Evolutionary conservation across 2,329 filamentous ascomycete genomes (phyloP).

Genomic region (Aureobasidium subglaciale): DNA sequence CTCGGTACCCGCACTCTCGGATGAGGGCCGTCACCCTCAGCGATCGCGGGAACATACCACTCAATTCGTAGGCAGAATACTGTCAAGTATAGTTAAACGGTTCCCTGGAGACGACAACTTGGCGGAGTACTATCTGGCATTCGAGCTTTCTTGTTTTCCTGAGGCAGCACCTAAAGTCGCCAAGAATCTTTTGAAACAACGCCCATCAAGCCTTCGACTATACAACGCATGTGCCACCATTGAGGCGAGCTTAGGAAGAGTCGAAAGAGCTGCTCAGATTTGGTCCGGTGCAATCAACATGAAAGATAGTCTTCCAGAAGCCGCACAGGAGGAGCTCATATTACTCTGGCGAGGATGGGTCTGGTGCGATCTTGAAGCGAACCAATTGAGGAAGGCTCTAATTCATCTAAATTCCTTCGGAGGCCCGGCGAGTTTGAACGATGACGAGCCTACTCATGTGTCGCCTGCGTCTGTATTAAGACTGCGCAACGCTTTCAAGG

Average conservation of each 20-base stretch:
- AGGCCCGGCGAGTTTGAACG: neutral
- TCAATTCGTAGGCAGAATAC: slow-evolving; percentile 37
- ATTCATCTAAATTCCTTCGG: slow-evolving; percentile 29
- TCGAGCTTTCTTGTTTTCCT: slow-evolving; percentile 52
- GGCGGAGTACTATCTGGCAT: slow-evolving; percentile 62
- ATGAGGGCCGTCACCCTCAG: neutral
- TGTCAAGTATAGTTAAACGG: slow-evolving; percentile 51
- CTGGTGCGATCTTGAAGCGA: slow-evolving; percentile 56
- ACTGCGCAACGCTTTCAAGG: slow-evolving; percentile 34
- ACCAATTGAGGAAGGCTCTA: slow-evolving; percentile 29
- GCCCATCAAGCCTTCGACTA: slow-evolving; percentile 56
- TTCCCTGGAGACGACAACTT: slow-evolving; percentile 44
- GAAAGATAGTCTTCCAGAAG: slow-evolving; percentile 35
- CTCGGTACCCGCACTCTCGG: neutral
- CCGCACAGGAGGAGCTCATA: slow-evolving; percentile 32
- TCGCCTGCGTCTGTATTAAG: neutral
- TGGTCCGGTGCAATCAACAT: slow-evolving; percentile 61
- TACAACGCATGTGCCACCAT: slow-evolving; percentile 76
- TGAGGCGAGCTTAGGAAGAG: slow-evolving; percentile 54
- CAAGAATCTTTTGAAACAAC: slow-evolving; percentile 64
- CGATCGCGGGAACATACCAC: neutral
- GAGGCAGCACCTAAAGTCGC: slow-evolving; percentile 58
- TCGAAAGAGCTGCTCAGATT: slow-evolving; percentile 54
- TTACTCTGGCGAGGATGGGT: slow-evolving; percentile 56
- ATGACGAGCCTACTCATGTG: neutral